phyloP scores from a whole-genome alignment of 805 yeast genomes.

The Ogataea corticis region DNA sequence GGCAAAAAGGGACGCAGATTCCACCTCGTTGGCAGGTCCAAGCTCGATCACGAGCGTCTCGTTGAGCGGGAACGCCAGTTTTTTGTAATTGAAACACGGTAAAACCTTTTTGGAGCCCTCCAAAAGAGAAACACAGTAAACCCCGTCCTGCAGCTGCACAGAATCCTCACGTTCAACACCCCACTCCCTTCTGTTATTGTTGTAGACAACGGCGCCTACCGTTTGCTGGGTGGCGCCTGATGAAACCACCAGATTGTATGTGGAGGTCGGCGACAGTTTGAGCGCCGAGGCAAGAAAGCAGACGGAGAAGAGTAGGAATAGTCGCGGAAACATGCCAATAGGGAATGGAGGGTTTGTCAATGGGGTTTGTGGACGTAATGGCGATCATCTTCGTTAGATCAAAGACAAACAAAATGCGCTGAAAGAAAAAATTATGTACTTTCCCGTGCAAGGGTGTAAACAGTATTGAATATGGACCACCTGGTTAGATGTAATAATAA shows the following conservation, averaged over 20 bases:
- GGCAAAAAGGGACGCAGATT: slow-evolving; percentile 18
- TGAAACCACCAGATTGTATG: slow-evolving; percentile 9
- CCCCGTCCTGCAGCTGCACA: slow-evolving; percentile 4
- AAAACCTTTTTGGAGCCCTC: slow-evolving; percentile 1
- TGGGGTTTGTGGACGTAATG: too few relatives aligned
- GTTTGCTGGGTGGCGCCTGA: slow-evolving; percentile 3
- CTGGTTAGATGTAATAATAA: too few relatives aligned
- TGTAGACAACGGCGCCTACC: slow-evolving; percentile 12
- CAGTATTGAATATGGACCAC: too few relatives aligned
- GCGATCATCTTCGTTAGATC: too few relatives aligned
- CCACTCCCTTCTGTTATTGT: slow-evolving; percentile 9
- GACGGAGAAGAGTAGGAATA: neutral
- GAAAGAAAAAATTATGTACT: too few relatives aligned
- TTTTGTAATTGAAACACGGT: slow-evolving; percentile 27
- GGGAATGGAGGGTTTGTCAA: too few relatives aligned
- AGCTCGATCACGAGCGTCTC: slow-evolving; percentile 14
- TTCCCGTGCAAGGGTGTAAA: too few relatives aligned
- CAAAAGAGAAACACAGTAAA: slow-evolving; percentile 22
- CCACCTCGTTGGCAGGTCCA: slow-evolving; percentile 9
- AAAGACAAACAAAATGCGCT: too few relatives aligned
- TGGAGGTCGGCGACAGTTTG: neutral
- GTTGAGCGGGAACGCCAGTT: slow-evolving; percentile 19
- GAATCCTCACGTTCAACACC: neutral
- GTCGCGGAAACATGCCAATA: too few relatives aligned
- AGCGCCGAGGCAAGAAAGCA: neutral